These are phyloP conservation scores for Mycena galopus DNA, from an alignment of 768 basidiomycete genomes.

Conservation along the genomic window DNA sequence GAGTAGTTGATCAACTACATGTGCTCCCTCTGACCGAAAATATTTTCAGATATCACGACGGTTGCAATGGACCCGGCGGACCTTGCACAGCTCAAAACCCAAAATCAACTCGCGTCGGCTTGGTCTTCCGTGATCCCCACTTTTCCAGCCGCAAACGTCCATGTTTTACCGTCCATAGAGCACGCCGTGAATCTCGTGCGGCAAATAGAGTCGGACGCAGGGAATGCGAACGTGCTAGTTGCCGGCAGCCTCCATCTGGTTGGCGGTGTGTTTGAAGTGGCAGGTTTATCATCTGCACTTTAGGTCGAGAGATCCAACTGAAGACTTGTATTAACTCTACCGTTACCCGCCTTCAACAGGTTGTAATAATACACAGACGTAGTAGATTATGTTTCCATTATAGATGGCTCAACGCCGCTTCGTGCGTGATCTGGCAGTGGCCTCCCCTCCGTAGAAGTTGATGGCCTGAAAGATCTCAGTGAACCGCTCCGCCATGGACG, in stretches of 20 bases:
- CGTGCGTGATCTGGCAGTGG: constrained; percentile 32
- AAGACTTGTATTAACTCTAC: constrained; percentile 34
- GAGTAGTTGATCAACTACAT: constrained; percentile 34
- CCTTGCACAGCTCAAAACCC: constrained; percentile 75
- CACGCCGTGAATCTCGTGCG: constrained; percentile 84
- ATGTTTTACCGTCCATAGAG: constrained; percentile 90
- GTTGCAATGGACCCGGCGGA: constrained; percentile 74
- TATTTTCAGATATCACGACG: constrained; percentile 78
- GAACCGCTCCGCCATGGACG: not conserved
- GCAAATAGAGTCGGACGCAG: constrained; percentile 48
- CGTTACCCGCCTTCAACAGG: constrained; percentile 51
- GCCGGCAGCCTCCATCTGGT: constrained; percentile 94
- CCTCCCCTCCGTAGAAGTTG: constrained; percentile 62
- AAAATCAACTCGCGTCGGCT: constrained; percentile 79
- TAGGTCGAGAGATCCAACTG: constrained; percentile 40
- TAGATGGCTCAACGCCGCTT: constrained; percentile 35
- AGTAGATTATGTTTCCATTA: constrained; percentile 14
- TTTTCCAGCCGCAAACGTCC: constrained; percentile 72
- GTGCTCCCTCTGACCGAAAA: not conserved
- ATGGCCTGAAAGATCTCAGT: constrained; percentile 57
- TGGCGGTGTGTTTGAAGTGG: constrained; percentile 94
- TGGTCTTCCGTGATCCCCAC: constrained; percentile 77
- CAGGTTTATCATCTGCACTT: constrained; percentile 78
- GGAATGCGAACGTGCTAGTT: constrained; percentile 75
- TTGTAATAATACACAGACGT: constrained; percentile 31